phyloP scores from a whole-genome alignment of 495 filamentous ascomycete genomes.

The Penicillium dipodomyicola region DNA sequence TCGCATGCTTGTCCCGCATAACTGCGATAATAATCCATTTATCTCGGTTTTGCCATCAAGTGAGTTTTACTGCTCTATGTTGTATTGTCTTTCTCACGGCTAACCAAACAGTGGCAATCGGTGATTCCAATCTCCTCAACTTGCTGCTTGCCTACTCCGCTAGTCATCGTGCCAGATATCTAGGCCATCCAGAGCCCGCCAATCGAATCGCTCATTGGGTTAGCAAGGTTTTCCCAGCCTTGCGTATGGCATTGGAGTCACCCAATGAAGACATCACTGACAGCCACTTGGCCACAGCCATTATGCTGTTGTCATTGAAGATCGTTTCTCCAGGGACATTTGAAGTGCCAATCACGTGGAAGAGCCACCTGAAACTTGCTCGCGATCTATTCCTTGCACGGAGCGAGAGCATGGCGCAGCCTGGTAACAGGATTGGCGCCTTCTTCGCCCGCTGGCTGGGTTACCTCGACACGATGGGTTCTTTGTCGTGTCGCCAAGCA shows the following conservation, averaged over 20 bases:
- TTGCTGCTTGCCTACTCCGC: slow-evolving; percentile 80
- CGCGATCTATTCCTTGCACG: slow-evolving; percentile 72
- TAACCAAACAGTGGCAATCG: slow-evolving; percentile 57
- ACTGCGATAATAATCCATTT: slow-evolving; percentile 73
- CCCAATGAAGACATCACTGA: slow-evolving; percentile 63
- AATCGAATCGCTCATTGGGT: slow-evolving; percentile 79
- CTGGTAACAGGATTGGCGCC: slow-evolving; percentile 64
- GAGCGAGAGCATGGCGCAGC: slow-evolving; percentile 50
- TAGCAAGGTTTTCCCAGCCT: slow-evolving; percentile 70
- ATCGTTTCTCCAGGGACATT: slow-evolving; percentile 85
- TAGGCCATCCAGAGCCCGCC: slow-evolving; percentile 71
- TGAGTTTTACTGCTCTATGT: slow-evolving; percentile 37
- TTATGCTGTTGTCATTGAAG: slow-evolving; percentile 82
- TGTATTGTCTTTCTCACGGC: background rate
- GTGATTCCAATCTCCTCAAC: slow-evolving; percentile 67
- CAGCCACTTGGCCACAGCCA: slow-evolving; percentile 75
- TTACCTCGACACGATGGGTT: slow-evolving; percentile 79
- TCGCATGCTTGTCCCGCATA: slow-evolving; percentile 70
- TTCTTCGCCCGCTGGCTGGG: slow-evolving; percentile 87
- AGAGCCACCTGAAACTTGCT: slow-evolving; percentile 72
- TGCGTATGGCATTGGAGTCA: slow-evolving; percentile 62
- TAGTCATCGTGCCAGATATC: slow-evolving; percentile 73
- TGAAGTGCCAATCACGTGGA: slow-evolving; percentile 70
- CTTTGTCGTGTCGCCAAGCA: slow-evolving; percentile 66
- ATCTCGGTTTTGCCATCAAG: slow-evolving; percentile 65